These are phyloP conservation scores for Fusarium sp. DNA, from an alignment of 2,329 filamentous ascomycete genomes.

Conservation along the genomic window DNA sequence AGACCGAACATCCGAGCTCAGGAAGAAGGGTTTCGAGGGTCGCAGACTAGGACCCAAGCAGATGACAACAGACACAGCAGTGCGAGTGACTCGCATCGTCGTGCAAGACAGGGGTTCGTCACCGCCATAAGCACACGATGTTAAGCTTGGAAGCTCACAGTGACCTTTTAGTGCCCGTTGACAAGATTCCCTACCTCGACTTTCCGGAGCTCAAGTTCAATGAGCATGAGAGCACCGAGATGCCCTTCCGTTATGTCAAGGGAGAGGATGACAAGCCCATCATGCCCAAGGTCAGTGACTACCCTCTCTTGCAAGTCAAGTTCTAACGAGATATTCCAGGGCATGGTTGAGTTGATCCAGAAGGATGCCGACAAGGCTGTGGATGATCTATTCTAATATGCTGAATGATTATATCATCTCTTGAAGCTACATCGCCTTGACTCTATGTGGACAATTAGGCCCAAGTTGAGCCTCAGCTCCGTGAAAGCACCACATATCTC, in stretches of 20 bases:
- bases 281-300: slow-evolving; percentile 80
- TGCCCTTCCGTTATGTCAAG: slow-evolving; percentile 97
- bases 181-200: slow-evolving; percentile 85
- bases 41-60: slow-evolving; percentile 90
- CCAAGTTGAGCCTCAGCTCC: not conserved
- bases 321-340: slow-evolving; percentile 63
- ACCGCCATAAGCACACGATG: not conserved
- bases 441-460: not conserved
- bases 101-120: slow-evolving; percentile 82
- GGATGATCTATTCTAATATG: slow-evolving; percentile 78
- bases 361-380: slow-evolving; percentile 94
- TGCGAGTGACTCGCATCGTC: slow-evolving; percentile 90
- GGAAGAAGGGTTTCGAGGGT: slow-evolving; percentile 91
- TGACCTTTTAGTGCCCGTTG: slow-evolving; percentile 72
- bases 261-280: slow-evolving; percentile 80
- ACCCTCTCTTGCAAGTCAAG: not conserved
- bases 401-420: not conserved
- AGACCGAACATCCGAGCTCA: slow-evolving; percentile 96
- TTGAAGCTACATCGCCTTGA: not conserved
- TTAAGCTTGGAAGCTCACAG: slow-evolving; percentile 13
- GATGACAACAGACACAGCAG: slow-evolving; percentile 98
- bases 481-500: not conserved
- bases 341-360: slow-evolving; percentile 94
- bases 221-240: slow-evolving; percentile 92
- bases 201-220: slow-evolving; percentile 91